Evolutionary conservation across 148 eudicot species (phyloP).

Genomic region (Fagopyrum esculentum): DNA sequence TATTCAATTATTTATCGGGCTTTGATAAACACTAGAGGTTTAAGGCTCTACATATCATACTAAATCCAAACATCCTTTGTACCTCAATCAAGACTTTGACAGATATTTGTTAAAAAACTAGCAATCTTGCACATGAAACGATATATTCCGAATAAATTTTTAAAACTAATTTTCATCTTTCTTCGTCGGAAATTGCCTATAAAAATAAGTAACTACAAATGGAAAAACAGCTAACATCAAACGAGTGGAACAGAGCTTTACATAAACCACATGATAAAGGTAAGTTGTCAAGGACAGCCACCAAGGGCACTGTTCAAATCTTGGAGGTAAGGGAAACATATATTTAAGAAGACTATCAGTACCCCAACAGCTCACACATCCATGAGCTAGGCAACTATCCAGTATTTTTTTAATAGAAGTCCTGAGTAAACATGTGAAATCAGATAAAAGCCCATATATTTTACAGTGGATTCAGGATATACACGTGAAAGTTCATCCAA

Average conservation of each 20-base stretch:
- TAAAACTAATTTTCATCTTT: neutral
- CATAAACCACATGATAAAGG: neutral
- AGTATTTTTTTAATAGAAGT: neutral
- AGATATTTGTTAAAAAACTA: neutral
- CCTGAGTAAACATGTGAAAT: neutral
- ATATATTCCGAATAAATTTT: neutral
- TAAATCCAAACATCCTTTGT: neutral
- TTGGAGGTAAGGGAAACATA: neutral
- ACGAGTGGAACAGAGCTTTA: conserved; percentile 8
- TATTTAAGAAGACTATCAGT: neutral
- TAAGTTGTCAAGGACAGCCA: neutral
- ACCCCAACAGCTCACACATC: neutral
- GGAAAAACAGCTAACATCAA: neutral
- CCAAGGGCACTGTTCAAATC: neutral
- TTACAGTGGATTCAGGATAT: neutral
- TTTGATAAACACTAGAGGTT: neutral
- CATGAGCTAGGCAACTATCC: neutral
- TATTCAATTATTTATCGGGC: neutral
- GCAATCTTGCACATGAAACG: neutral
- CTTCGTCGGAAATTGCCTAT: neutral
- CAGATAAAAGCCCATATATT: neutral
- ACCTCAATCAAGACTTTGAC: neutral
- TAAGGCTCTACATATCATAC: neutral
- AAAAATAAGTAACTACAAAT: neutral
- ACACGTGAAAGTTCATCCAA: neutral